Evolutionary conservation across 2,329 filamentous ascomycete genomes (phyloP), one percentile per base, ranked within the genome.

Genomic region (Acephala macrosclerotiorum): DNA sequence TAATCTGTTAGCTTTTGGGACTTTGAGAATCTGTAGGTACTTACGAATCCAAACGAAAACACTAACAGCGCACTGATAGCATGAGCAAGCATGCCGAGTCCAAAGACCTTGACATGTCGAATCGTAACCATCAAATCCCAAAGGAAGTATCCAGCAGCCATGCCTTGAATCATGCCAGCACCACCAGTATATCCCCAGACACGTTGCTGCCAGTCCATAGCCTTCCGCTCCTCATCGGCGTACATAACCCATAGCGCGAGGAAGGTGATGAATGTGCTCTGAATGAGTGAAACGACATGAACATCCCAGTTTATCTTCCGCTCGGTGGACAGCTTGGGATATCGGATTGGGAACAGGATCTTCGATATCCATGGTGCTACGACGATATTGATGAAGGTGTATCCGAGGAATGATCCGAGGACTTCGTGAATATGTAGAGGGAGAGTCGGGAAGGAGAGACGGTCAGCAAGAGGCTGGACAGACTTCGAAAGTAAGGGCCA

Each of bases 251-350:
- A 94, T 18, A 96, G 79, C n/a, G 91, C 91, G 36, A 94, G 80
- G 57, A 72, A 77, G 77, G 90, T 93, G 80, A 96, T 92, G 63
- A 93, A 79, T 36, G 84, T 81, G 76, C 89, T 90, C 83, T 96
- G 93, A 63, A 92, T 83, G 71, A 96, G 85, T n/a, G 91, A 94
- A 36, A 96, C 92, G 63, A 95, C 89, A 76, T 95, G 93, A 26
- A 93, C 90, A 77, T 96, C 89, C 93, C 93, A 96, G 82, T 91
- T 96, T 68, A 93, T 82, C 53, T 79, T 79, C 75, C 85, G 86
- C 64, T 90, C 92, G 29, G 82, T 80, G 58, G 88, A 86, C 71
- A 93, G 84, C 57, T 79, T 79, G 36, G 81, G 77, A 80, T 96
- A 96, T 71, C 86, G 83, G 55, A 82, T 73, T 2, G 90, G 87